Evolutionary conservation across 2,329 filamentous ascomycete genomes (phyloP).

Genomic region (Akanthomyces uredinophilus): DNA sequence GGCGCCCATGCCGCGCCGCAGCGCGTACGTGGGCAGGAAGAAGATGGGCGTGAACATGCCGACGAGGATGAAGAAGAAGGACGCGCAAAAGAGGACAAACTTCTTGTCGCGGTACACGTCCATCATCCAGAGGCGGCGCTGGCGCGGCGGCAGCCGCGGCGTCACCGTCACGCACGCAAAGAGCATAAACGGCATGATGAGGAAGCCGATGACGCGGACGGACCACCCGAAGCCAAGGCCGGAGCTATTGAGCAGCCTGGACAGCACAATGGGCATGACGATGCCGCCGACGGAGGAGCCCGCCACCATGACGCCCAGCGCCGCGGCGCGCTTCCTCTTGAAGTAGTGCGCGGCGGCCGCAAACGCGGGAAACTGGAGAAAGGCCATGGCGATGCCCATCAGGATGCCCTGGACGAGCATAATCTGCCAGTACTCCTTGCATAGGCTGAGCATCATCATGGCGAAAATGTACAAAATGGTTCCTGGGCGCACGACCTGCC

Average conservation of each 20-base stretch:
- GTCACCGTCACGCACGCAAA: slow-evolving; percentile 44
- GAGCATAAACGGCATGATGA: slow-evolving; percentile 41
- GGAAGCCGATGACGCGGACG: slow-evolving; percentile 45
- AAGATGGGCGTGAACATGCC: slow-evolving; percentile 69
- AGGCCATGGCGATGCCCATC: slow-evolving; percentile 54
- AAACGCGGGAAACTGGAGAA: slow-evolving; percentile 50
- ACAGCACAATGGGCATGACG: slow-evolving; percentile 49
- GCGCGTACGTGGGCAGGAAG: slow-evolving; percentile 69
- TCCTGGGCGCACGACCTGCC: slow-evolving; percentile 20
- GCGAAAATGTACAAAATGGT: slow-evolving; percentile 30
- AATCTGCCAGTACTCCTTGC: slow-evolving; percentile 49
- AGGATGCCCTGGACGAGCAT: slow-evolving; percentile 51
- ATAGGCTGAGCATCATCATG: slow-evolving; percentile 41
- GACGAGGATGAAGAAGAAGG: slow-evolving; percentile 54
- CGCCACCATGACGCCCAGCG: slow-evolving; percentile 75
- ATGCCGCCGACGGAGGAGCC: slow-evolving; percentile 68
- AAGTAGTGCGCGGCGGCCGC: slow-evolving; percentile 77
- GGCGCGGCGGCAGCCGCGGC: slow-evolving; percentile 48
- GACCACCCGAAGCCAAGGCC: slow-evolving; percentile 46
- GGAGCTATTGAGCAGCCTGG: slow-evolving; percentile 38
- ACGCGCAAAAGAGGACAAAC: slow-evolving; percentile 49
- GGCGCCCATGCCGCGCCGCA: slow-evolving; percentile 28
- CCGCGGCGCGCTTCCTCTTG: slow-evolving; percentile 63
- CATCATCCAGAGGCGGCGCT: slow-evolving; percentile 21
- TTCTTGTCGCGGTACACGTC: slow-evolving; percentile 18